Evolutionary conservation across 495 filamentous ascomycete genomes (phyloP), one percentile per base, ranked within the genome.

Genomic region (Talaromyces liani): DNA sequence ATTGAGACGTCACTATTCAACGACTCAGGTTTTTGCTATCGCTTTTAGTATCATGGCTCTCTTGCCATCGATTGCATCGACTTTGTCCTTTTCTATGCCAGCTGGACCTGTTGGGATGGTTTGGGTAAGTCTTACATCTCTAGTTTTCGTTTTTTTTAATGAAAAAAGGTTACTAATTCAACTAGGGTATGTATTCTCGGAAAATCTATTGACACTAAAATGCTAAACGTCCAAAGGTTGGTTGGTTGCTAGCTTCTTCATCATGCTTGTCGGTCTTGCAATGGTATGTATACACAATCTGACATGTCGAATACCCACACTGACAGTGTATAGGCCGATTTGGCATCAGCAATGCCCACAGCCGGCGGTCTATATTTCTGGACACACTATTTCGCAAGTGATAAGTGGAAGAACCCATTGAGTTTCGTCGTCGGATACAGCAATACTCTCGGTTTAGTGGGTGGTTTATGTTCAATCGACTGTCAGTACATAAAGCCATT

Each of bases 21-120:
- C 84, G 64, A 67, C 88, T 27, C 84, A 90, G 70, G 80, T 90
- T 34, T 90, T 90, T 65, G 87, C 85, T 22, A 87, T 90, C 61
- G 87, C 87, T 0, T 90, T 90, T 66, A 85, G 81, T 66, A 90
- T 90, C 63, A 90, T 90, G 85, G 86, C 86, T 8, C 73, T 90
- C 9, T 72, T 90, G n/a, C 86, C 86, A 0, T 89, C 86, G 2
- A 89, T 90, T 65, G 86, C 87, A 3, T 83, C 82, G 12, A 88
- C 85, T 0, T 72, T 90, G 24, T 69, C 84, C 2, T 90, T 88
- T 65, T 87, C 84, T 1, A 77, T 89, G 57, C 86, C 87, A 6
- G 83, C 87, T 31, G 87, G 87, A 1, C 87, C 87, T 0, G 85
- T 80, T 2, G 87, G 86, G 6, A 87, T 90, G 81, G 85, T 88